phyloP scores from a whole-genome alignment of 1,284 basidiomycete genomes.

The Cryptococcus deneoformans region DNA sequence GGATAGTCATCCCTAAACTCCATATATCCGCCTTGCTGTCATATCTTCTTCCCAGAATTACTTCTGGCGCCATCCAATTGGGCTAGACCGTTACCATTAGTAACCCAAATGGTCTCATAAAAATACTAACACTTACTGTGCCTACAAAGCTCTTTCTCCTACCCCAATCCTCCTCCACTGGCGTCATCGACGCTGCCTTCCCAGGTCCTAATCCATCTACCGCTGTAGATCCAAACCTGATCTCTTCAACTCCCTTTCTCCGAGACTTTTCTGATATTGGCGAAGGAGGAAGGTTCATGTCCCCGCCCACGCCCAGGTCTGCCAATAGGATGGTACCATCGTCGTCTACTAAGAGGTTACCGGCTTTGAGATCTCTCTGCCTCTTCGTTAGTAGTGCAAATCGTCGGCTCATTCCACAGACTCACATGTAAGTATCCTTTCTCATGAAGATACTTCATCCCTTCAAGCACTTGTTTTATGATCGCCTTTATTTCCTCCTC shows the following conservation, averaged over 20 bases:
- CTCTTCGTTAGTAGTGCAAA: background rate
- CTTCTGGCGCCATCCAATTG: slow-evolving; percentile 98
- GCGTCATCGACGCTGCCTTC: background rate
- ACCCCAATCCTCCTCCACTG: background rate
- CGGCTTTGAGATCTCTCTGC: slow-evolving; percentile 58
- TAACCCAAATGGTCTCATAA: background rate
- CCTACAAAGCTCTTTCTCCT: slow-evolving; percentile 89
- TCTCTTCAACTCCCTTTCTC: slow-evolving; percentile 19
- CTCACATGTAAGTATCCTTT: slow-evolving; percentile 76
- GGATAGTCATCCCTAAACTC: slow-evolving; percentile 91
- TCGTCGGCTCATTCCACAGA: background rate
- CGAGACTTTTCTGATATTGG: slow-evolving; percentile 5
- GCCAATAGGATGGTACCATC: slow-evolving; percentile 77
- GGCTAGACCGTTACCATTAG: slow-evolving; percentile 50
- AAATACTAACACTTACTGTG: slow-evolving; percentile 53
- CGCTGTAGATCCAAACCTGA: slow-evolving; percentile 22
- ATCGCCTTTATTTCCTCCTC: slow-evolving; percentile 46
- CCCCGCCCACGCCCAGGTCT: slow-evolving; percentile 78
- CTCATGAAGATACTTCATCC: slow-evolving; percentile 82
- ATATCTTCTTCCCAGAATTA: slow-evolving; percentile 78
- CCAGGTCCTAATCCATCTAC: slow-evolving; percentile 1
- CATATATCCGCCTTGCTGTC: slow-evolving; percentile 96
- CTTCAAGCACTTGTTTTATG: slow-evolving; percentile 80
- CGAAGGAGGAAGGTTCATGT: slow-evolving; percentile 26
- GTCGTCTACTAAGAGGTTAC: slow-evolving; percentile 84